Evolutionary conservation across 768 basidiomycete genomes (phyloP).

Genomic region (Trametes punicea): DNA sequence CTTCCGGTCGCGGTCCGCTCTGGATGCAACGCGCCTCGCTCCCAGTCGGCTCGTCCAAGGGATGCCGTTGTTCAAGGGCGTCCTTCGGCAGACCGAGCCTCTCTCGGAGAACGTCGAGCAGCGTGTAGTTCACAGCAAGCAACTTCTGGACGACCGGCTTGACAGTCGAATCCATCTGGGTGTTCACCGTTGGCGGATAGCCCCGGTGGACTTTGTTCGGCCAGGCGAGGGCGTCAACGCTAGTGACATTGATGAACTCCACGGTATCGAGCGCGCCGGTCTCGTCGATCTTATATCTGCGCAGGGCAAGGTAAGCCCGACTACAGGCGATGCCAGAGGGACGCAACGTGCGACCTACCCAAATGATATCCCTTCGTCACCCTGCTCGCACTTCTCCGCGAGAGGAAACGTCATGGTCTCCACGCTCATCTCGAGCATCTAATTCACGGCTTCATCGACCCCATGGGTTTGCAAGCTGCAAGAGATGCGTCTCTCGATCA

Average conservation of each 20-base stretch:
- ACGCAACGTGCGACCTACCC: constrained; percentile 30
- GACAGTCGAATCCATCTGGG: constrained; percentile 17
- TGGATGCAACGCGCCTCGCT: constrained; percentile 33
- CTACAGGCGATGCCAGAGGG: too few species aligned
- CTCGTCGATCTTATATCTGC: constrained; percentile 34
- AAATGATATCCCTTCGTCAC: constrained; percentile 37
- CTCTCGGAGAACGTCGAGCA: constrained; percentile 25
- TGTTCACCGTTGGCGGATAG: constrained; percentile 32
- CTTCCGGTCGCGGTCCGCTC: constrained; percentile 27
- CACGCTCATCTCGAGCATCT: constrained; percentile 43
- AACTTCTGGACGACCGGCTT: constrained; percentile 25
- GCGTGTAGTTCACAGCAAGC: constrained; percentile 26
- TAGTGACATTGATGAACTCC: constrained; percentile 36
- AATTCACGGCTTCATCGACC: constrained; percentile 34
- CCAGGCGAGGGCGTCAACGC: constrained; percentile 36
- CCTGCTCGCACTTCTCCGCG: constrained; percentile 45
- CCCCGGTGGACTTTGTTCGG: constrained; percentile 30
- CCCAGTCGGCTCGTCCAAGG: constrained; percentile 26
- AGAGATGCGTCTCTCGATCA: neutral
- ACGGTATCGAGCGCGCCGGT: constrained; percentile 32
- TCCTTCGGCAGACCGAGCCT: constrained; percentile 31
- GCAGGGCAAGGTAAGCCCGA: too few species aligned
- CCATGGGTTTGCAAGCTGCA: constrained; percentile 43
- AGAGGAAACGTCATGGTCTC: constrained; percentile 39
- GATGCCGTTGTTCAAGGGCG: constrained; percentile 27